These are phyloP conservation scores for Punica granatum DNA, from an alignment of 345 rosid species.

Conservation along the genomic window DNA sequence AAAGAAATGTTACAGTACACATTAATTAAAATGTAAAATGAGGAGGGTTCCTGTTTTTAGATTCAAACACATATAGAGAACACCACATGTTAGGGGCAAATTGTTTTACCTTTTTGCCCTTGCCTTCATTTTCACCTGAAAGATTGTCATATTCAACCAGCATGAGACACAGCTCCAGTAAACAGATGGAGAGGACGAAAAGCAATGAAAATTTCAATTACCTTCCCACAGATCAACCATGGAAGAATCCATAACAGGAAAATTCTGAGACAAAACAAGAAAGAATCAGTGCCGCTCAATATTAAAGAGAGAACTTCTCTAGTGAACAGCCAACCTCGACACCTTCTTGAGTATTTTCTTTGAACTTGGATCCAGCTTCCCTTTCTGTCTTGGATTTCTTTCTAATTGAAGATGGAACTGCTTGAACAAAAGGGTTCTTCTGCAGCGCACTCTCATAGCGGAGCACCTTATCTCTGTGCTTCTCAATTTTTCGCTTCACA, in stretches of 20 bases:
- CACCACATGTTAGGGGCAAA: neutral
- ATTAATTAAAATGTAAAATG: neutral
- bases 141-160: neutral
- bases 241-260: slow-evolving; percentile 26
- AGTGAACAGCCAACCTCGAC: slow-evolving; percentile 27
- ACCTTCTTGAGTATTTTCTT: slow-evolving; percentile 21
- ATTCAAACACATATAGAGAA: neutral
- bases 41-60: neutral
- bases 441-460: slow-evolving; percentile 55
- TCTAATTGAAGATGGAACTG: slow-evolving; percentile 53
- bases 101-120: slow-evolving; percentile 43
- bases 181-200: neutral
- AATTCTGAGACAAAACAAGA: slow-evolving; percentile 26
- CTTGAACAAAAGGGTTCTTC: slow-evolving; percentile 67
- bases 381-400: slow-evolving; percentile 33
- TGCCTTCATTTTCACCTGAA: slow-evolving; percentile 38
- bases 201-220: slow-evolving; percentile 9
- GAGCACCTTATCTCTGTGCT: slow-evolving; percentile 62
- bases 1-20: neutral
- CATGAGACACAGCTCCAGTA: slow-evolving; percentile 1
- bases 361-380: slow-evolving; percentile 15
- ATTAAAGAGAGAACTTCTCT: neutral
- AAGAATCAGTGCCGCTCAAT: slow-evolving; percentile 2
- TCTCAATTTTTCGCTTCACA: slow-evolving; percentile 76
- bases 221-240: slow-evolving; percentile 76